These are phyloP conservation scores for Diaporthe sp. DNA, from an alignment of 2,329 filamentous ascomycete species.

Conservation along the genomic window DNA sequence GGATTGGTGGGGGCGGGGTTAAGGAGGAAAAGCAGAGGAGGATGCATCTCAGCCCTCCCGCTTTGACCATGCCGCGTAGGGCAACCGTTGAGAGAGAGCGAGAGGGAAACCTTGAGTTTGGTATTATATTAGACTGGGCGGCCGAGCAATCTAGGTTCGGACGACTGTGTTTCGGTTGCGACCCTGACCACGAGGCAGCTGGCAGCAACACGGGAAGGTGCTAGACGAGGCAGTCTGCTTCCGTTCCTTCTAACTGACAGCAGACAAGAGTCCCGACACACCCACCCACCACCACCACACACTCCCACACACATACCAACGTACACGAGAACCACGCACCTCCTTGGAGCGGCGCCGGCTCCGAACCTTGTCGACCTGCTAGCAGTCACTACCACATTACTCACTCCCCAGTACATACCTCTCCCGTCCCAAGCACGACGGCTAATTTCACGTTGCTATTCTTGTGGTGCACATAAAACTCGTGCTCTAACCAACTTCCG, in stretches of 20 bases:
- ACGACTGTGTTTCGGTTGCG: conserved; percentile 19
- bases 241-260: not conserved
- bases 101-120: not conserved
- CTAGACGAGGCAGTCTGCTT: not conserved
- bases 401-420: too few relatives aligned
- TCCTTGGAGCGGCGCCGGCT: not conserved
- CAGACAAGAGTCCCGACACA: not conserved
- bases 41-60: not conserved
- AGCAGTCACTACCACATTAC: not conserved
- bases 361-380: conserved; percentile 10
- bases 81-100: conserved; percentile 18
- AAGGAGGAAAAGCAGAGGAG: not conserved
- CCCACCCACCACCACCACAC: not conserved
- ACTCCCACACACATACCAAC: too few relatives aligned
- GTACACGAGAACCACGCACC: not conserved
- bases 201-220: not conserved
- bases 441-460: conserved; percentile 15
- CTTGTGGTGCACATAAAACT: not conserved
- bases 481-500: conserved; percentile 19
- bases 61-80: conserved; percentile 23
- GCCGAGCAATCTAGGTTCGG: conserved; percentile 8
- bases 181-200: not conserved
- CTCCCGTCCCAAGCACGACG: not conserved
- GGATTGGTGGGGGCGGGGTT: conserved; percentile 12
- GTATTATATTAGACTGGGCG: not conserved